These are phyloP conservation scores for Fimicolochytrium jonesii DNA, from an alignment of 192 early-diverging fungal genomes.

Conservation along the genomic window DNA sequence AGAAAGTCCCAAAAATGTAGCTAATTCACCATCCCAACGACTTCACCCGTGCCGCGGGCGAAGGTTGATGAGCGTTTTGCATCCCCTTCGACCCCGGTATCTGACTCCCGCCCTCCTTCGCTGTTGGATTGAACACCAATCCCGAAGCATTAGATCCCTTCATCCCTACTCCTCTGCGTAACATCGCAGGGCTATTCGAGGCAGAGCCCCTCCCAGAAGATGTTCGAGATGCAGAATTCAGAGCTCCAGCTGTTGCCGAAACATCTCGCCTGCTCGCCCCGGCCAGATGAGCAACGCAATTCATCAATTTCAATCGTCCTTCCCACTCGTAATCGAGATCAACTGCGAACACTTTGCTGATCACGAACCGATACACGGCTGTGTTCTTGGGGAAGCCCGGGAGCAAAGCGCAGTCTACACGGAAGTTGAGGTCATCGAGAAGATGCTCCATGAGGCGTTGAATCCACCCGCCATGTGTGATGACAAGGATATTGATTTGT, in stretches of 20 bases:
- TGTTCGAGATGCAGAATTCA: not conserved
- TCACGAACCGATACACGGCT: constrained; percentile 33
- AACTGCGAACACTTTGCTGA: constrained; percentile 26
- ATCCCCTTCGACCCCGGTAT: not conserved
- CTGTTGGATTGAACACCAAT: not conserved
- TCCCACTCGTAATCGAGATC: constrained; percentile 43
- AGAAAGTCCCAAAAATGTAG: too few relatives aligned
- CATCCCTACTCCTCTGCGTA: not conserved
- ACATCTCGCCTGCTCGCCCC: constrained; percentile 12
- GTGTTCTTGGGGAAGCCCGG: constrained; percentile 44
- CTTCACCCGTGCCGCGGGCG: constrained; percentile 10
- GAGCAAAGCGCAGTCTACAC: constrained; percentile 1
- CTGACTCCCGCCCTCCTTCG: constrained; percentile 8
- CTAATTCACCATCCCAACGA: constrained; percentile 22
- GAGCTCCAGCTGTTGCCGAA: too few relatives aligned
- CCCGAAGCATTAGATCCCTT: constrained; percentile 4
- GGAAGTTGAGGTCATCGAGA: constrained; percentile 37
- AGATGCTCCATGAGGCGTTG: constrained; percentile 35
- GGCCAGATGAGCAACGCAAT: constrained; percentile 42
- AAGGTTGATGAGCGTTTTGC: not conserved
- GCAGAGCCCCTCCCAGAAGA: not conserved
- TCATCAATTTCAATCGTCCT: constrained; percentile 35
- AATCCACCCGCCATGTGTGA: constrained; percentile 49
- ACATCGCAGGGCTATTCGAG: constrained; percentile 11
- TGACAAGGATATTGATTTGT: constrained; percentile 35